Evolutionary conservation across 306 rosid genomes (phyloP).

Genomic region (Trifolium fragiferum): DNA sequence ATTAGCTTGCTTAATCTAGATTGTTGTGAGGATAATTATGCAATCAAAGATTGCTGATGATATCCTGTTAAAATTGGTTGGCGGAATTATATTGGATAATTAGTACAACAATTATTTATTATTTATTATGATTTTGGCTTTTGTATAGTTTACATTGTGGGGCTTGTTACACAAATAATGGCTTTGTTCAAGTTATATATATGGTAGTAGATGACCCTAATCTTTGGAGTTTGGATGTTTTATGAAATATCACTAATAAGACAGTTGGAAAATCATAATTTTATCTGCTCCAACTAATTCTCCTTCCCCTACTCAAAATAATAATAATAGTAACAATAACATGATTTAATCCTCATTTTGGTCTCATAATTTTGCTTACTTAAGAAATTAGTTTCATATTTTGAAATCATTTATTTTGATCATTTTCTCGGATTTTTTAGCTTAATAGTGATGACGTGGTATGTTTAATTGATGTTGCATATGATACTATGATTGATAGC

Average conservation of each 20-base stretch:
- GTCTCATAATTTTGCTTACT: no score
- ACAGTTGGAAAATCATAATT: slow-evolving; percentile 26
- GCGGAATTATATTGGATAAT: slow-evolving; percentile 30
- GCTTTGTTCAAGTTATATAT: slow-evolving; percentile 10
- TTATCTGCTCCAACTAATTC: neutral
- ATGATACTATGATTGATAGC: no score
- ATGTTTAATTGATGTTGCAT: no score
- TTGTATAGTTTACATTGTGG: slow-evolving; percentile 40
- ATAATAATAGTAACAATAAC: no score
- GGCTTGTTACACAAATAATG: slow-evolving; percentile 40
- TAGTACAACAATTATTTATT: slow-evolving; percentile 16
- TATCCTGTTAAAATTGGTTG: slow-evolving; percentile 28
- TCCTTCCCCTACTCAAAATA: neutral
- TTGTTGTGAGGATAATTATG: slow-evolving; percentile 42
- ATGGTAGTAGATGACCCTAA: slow-evolving; percentile 21
- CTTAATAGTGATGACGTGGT: no score
- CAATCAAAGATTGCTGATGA: slow-evolving; percentile 42
- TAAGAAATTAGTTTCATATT: no score
- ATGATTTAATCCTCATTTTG: no score
- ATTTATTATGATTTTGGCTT: slow-evolving; percentile 31
- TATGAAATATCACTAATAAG: neutral
- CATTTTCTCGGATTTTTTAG: no score
- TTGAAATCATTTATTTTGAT: no score
- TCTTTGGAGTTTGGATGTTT: slow-evolving; percentile 30
- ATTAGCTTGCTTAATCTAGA: slow-evolving; percentile 14